Percentiles rank a stretch among this genome's conserved stretches.
phyloP scores from a whole-genome alignment of 352 stramenopile species.

The Phytopythium montanum region DNA sequence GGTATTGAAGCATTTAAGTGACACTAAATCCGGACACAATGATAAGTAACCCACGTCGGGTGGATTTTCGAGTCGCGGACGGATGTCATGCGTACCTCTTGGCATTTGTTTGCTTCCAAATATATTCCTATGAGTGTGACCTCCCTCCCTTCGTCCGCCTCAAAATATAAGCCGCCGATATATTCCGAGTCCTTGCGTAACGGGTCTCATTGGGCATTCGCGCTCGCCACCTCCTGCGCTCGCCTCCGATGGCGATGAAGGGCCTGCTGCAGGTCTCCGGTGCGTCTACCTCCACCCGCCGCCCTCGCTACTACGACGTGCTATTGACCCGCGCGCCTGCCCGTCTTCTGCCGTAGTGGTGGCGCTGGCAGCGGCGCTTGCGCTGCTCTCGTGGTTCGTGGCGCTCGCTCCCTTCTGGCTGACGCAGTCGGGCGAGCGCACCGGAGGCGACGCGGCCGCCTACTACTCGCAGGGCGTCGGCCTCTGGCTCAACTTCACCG shows the following conservation, averaged over 20 bases:
- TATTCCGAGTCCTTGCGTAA: not conserved
- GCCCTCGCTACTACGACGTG: not conserved
- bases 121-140: not conserved
- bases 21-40: not conserved
- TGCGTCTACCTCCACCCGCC: constrained; percentile 9
- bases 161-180: constrained; percentile 6
- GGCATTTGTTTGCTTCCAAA: not conserved
- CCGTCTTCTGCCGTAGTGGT: constrained; percentile 32
- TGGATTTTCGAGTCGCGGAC: constrained; percentile 1
- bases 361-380: constrained; percentile 39
- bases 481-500: constrained; percentile 81
- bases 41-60: not conserved
- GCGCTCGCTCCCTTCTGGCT: constrained; percentile 68
- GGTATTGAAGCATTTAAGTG: not conserved
- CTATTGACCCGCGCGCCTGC: not conserved
- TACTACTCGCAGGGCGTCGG: constrained; percentile 80
- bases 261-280: constrained; percentile 37
- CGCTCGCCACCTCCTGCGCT: not conserved
- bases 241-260: constrained; percentile 21
- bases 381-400: constrained; percentile 61
- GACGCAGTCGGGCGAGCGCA: constrained; percentile 52
- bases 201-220: not conserved
- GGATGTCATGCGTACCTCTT: constrained; percentile 3
- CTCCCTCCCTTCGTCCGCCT: not conserved
- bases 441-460: constrained; percentile 14